Conservation (phyloP, 2,329 filamentous ascomycete genomes). For the Penicillium sp. region DNA sequence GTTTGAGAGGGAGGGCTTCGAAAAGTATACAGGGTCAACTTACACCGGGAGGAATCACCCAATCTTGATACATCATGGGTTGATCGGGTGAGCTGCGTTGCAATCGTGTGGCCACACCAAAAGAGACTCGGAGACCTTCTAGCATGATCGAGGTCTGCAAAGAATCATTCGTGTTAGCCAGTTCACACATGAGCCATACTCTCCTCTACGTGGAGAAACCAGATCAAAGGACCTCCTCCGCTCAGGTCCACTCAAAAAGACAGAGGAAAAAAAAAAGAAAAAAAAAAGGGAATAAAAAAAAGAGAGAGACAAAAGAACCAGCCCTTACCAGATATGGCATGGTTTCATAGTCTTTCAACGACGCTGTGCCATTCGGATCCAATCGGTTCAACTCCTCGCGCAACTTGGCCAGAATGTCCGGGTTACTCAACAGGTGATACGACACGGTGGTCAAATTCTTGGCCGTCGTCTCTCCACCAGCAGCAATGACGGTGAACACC, state of each 20-base stretch:
- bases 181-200: no score
- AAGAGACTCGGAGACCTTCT: slow-evolving; percentile 3
- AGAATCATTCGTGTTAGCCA: no score
- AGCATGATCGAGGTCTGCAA: not conserved
- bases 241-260: no score
- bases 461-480: slow-evolving; percentile 27
- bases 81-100: slow-evolving; percentile 26
- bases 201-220: no score
- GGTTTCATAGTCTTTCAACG: slow-evolving; percentile 23
- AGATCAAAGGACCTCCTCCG: no score
- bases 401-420: slow-evolving; percentile 19
- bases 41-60: slow-evolving; percentile 30
- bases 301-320: no score
- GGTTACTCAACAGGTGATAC: slow-evolving; percentile 28
- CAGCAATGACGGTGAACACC: slow-evolving; percentile 22
- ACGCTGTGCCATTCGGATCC: slow-evolving; percentile 16
- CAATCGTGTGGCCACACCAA: slow-evolving; percentile 26
- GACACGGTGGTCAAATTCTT: slow-evolving; percentile 22
- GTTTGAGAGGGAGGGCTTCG: no score
- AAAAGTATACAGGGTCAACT: not conserved
- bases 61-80: slow-evolving; percentile 27
- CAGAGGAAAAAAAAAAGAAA: not conserved
- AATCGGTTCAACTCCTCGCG: slow-evolving; percentile 24
- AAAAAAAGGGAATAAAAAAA: not conserved
- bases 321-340: slow-evolving; percentile 25